Base-by-base conservation (phyloP, 2,329 filamentous ascomycete genomes). In the Ilyonectria destructans region DNA sequence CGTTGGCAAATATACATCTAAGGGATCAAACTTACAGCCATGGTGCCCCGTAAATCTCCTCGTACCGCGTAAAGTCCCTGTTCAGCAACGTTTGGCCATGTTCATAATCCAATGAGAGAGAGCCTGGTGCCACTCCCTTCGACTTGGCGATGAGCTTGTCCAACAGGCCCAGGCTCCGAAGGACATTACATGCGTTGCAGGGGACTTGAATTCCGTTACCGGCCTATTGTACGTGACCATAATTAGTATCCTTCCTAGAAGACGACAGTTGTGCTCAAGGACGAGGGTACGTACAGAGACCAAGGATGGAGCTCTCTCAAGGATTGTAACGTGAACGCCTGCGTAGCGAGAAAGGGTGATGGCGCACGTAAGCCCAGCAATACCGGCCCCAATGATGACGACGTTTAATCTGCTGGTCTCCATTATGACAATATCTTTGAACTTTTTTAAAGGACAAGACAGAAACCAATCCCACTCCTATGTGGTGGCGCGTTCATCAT, bases 141-240 rank as follows among this genome's bases (percentile, higher is more conserved):
- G 45, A 33, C n/a, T 29, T 60, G 37, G 58, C 46, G 13, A 60
- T 40, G 31, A 52, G 26, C 52, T 57, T 67, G 12, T 71, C 63
- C n/a, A 73, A 62, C 4, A 73, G 29, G 9, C 67, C 71, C n/a
- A 71, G 56, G 49, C 55, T 69, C 7, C 60, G 65, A 40, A 73
- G 64, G 7, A 62, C 56, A 29, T 70, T 64, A 4, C 58, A 43
- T n/a, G 71, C 71, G 35, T 73, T 73, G 12, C 67, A 69, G 3
- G 71, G 68, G 10, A 73, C 45, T 35, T 72, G 71, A 23, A 73
- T 60, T n/a, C 69, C 71, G 21, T 70, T 67, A 3, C 69, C 69
- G 4, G 58, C 58, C 71, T 73, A 48, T 19, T 26, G 6, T 26
- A 26, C 26, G 26, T 26, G 26, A 6, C 6, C 26, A 26, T 6